Evolutionary conservation across 2,329 filamentous ascomycete genomes (phyloP), one percentile per base, ranked within the genome.

Genomic region (Ceratocystis smalleyi): DNA sequence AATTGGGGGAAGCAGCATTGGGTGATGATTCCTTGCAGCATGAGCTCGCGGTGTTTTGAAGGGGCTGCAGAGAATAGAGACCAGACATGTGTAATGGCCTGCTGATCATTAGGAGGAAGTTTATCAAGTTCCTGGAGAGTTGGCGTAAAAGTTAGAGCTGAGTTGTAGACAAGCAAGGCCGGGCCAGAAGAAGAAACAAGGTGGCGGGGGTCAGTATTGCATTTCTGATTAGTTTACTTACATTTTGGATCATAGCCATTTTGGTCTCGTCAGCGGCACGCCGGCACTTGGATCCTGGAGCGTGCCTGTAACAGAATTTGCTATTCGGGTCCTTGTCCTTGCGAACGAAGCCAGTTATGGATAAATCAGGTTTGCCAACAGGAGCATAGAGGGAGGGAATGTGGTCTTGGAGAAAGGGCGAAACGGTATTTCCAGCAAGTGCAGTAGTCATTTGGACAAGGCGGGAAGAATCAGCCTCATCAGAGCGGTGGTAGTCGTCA

Each of bases 1-100:
- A 99, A 83, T 71, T 99, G 94, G 1, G 94, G 92, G 71, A 99
- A 97, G 76, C 94, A 99, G 74, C 92, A 97, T 74, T 97, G 91
- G 0, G 92, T 88, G 67, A 99, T 85, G 70, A 99, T 92, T 69
- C 94, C 94, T 73, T 96, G 91, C 6, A 99, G 81, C 89, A 99
- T 97, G 66, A 99, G 81, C 68, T 95, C 92, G 69, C 94, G 86
- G 71, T 97, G 92, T 73, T 95, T 96, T 8, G 90, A 83, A 0
- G 94, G 94, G 0, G 94, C 91, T 47, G 94, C 94, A 0, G 92
- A 97, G 77, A 99, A 99, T 59, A 97, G 80, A 0, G 92, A 95
- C 94, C 94, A 99, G 64, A 97, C 91, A 71, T 96, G 92, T 43
- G 91, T 90, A 70, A 99, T 96, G 71, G 89, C 91, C 75, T 96